A percentile compares a stretch with the other conserved stretches of the same genome.
phyloP scores from a whole-genome alignment of 2,329 filamentous ascomycete species.

The Arthroderma sp. region DNA sequence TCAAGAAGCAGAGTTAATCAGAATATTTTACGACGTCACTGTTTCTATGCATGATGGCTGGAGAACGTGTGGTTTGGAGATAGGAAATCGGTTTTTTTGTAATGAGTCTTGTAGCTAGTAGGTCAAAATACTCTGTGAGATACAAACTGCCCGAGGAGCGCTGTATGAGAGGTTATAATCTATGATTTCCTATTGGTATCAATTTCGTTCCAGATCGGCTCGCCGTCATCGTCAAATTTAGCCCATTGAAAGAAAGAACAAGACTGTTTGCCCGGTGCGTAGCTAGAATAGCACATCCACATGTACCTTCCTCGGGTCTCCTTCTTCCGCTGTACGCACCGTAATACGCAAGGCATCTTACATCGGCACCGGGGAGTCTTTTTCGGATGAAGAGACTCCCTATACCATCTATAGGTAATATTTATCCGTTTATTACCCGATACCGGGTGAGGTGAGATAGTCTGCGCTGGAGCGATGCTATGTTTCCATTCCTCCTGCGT shows the following conservation, averaged over 20 bases:
- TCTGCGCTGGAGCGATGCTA: slow-evolving; percentile 58
- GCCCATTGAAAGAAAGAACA: slow-evolving; percentile 80
- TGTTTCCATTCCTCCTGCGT: slow-evolving; percentile 99
- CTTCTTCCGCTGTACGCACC: slow-evolving; percentile 67
- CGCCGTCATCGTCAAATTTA: slow-evolving; percentile 73
- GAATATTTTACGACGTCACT: neutral
- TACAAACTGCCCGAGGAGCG: neutral
- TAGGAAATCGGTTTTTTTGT: neutral
- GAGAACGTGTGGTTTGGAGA: neutral
- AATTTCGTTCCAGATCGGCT: slow-evolving; percentile 50
- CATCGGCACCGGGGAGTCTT: slow-evolving; percentile 71
- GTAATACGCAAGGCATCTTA: slow-evolving; percentile 53
- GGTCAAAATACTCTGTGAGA: neutral
- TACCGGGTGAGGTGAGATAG: slow-evolving; percentile 74
- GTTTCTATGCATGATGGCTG: neutral
- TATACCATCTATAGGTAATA: slow-evolving; percentile 85
- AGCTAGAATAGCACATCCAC: slow-evolving; percentile 78
- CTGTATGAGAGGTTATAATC: neutral
- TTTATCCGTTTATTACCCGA: slow-evolving; percentile 75
- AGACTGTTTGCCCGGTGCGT: slow-evolving; percentile 35
- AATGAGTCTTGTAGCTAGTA: neutral
- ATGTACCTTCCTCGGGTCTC: slow-evolving; percentile 72
- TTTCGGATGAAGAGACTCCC: slow-evolving; percentile 60
- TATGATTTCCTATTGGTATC: neutral
- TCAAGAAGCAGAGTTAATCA: neutral